phyloP scores from a whole-genome alignment of 805 yeast species.

The Scheffersomyces stipitis region DNA sequence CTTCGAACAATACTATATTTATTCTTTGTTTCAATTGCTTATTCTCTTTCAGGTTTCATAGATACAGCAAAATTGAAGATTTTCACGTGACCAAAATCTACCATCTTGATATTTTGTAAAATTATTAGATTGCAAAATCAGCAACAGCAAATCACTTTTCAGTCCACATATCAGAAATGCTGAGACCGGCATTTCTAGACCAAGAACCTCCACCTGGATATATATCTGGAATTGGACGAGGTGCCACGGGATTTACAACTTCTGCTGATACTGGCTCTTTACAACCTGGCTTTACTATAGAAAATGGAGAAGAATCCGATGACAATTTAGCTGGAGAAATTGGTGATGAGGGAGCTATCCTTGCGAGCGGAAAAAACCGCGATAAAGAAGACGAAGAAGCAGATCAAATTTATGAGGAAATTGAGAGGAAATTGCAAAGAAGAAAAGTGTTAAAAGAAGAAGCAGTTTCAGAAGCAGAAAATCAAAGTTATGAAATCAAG shows the following conservation, averaged over 20 bases:
- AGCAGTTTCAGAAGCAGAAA: slow-evolving; percentile 15
- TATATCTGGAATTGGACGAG: slow-evolving; percentile 90
- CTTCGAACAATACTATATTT: too few relatives aligned
- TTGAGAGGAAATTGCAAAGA: slow-evolving; percentile 56
- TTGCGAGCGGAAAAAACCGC: slow-evolving; percentile 16
- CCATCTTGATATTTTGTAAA: too few relatives aligned
- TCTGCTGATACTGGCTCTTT: slow-evolving; percentile 65
- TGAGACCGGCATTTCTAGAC: slow-evolving; percentile 60
- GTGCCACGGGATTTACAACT: slow-evolving; percentile 91
- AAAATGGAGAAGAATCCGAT: slow-evolving; percentile 21
- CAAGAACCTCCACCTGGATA: slow-evolving; percentile 89
- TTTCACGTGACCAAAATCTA: too few relatives aligned
- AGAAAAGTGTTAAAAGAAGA: slow-evolving; percentile 19
- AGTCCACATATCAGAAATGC: too few relatives aligned
- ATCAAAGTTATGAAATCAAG: slow-evolving; percentile 1
- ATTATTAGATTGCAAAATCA: too few relatives aligned
- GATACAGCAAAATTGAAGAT: too few relatives aligned
- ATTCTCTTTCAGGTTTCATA: too few relatives aligned
- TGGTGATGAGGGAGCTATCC: slow-evolving; percentile 20
- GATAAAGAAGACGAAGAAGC: slow-evolving; percentile 76
- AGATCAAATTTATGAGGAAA: slow-evolving; percentile 59
- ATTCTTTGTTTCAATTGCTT: too few relatives aligned
- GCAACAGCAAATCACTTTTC: too few relatives aligned
- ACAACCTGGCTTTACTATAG: slow-evolving; percentile 19
- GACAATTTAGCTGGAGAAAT: slow-evolving; percentile 36